Conservation (phyloP, 192 early-diverging fungal species). For the Polychytrium aggregatum region DNA sequence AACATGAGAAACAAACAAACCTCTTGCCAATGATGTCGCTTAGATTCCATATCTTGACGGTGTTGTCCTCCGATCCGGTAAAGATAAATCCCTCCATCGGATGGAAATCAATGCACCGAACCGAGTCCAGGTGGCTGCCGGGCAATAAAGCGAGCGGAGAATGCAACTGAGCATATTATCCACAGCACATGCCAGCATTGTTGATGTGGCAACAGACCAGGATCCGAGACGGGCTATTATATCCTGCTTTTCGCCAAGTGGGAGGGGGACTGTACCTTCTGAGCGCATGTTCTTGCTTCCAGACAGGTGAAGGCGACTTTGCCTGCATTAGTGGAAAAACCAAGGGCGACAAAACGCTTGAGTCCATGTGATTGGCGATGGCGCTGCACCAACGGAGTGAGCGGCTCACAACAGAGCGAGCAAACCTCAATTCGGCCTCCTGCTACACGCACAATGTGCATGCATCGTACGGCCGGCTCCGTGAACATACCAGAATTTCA, state of each 20-base stretch:
- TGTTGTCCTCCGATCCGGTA: constrained; percentile 71
- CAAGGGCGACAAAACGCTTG: too few relatives aligned
- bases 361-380: too few relatives aligned
- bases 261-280: constrained; percentile 30
- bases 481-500: too few relatives aligned
- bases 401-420: too few relatives aligned
- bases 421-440: too few relatives aligned
- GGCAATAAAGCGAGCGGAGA: constrained; percentile 1
- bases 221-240: too few relatives aligned
- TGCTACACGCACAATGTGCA: too few relatives aligned
- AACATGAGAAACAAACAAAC: too few relatives aligned
- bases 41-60: constrained; percentile 67
- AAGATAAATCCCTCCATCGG: constrained; percentile 40
- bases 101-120: constrained; percentile 51
- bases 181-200: neutral
- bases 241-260: too few relatives aligned
- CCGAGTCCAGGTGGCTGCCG: constrained; percentile 62
- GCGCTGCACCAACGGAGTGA: too few relatives aligned
- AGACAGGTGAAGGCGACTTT: constrained; percentile 9
- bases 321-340: too few relatives aligned
- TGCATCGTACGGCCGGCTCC: too few relatives aligned
- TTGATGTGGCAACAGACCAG: neutral
- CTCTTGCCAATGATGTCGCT: constrained; percentile 3
- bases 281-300: constrained; percentile 48
- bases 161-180: neutral